These are phyloP conservation scores for Epichloe bromicola DNA, from an alignment of 2,329 filamentous ascomycete species.

Conservation along the genomic window DNA sequence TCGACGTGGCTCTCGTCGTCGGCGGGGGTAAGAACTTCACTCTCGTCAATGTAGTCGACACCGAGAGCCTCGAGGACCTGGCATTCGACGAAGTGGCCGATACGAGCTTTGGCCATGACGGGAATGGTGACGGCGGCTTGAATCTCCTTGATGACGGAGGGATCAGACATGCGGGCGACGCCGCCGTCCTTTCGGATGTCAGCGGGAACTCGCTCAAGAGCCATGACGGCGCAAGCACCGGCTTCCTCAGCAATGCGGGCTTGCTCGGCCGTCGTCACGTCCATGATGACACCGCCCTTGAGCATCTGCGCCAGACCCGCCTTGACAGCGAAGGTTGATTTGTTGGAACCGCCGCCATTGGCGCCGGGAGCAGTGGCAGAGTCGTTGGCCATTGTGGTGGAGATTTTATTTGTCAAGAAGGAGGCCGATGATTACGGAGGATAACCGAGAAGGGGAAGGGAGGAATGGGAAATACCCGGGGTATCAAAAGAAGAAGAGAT, in stretches of 20 bases:
- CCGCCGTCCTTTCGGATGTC: slow-evolving; percentile 89
- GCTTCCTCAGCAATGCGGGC: slow-evolving; percentile 96
- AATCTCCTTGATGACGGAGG: slow-evolving; percentile 87
- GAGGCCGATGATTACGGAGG: not conserved
- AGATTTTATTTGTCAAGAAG: not conserved
- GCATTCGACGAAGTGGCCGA: slow-evolving; percentile 96
- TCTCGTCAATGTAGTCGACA: slow-evolving; percentile 97
- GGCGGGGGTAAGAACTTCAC: slow-evolving; percentile 90
- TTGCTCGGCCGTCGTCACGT: slow-evolving; percentile 87
- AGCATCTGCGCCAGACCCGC: slow-evolving; percentile 93
- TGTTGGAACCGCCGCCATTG: slow-evolving; percentile 23
- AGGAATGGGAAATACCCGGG: not conserved
- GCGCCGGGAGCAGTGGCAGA: slow-evolving; percentile 16
- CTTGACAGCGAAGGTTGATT: slow-evolving; percentile 71
- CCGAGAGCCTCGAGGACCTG: slow-evolving; percentile 93
- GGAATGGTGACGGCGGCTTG: slow-evolving; percentile 91
- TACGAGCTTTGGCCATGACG: slow-evolving; percentile 97
- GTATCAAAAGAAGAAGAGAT: not conserved
- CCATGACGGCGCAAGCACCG: slow-evolving; percentile 94
- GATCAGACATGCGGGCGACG: slow-evolving; percentile 94
- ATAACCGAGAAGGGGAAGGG: not conserved
- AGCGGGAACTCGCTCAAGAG: slow-evolving; percentile 89
- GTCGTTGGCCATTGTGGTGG: slow-evolving; percentile 23
- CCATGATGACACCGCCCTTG: slow-evolving; percentile 99
- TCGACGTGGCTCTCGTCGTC: slow-evolving; percentile 86